Evolutionary conservation across 139 green algal genomes (phyloP).

Genomic region (Microglena sp.): DNA sequence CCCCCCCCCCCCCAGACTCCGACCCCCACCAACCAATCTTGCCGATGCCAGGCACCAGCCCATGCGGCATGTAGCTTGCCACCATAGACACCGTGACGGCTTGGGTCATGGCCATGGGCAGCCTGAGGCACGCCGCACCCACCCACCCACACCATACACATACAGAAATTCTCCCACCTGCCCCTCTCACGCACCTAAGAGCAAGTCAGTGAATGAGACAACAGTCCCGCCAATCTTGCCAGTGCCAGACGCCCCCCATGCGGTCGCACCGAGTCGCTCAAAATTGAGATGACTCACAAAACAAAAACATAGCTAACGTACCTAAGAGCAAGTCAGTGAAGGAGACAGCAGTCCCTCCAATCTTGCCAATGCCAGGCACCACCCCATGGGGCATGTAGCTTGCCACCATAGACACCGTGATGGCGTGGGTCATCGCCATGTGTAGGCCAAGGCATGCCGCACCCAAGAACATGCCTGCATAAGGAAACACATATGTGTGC

Average conservation of each 20-base stretch:
- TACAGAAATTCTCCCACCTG: too few relatives aligned
- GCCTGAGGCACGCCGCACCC: constrained; percentile 47
- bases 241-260: too few relatives aligned
- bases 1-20: too few relatives aligned
- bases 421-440: constrained; percentile 76
- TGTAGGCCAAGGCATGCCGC: constrained; percentile 56
- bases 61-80: constrained; percentile 52
- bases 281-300: too few relatives aligned
- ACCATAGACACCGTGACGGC: constrained; percentile 49
- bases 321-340: constrained; percentile 77
- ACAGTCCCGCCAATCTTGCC: constrained; percentile 54
- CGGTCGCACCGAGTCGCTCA: too few relatives aligned
- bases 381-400: constrained; percentile 54
- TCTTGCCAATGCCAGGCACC: constrained; percentile 51
- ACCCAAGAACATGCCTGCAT: constrained; percentile 65
- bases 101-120: constrained; percentile 80
- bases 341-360: constrained; percentile 66
- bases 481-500: neutral
- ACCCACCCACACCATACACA: too few relatives aligned
- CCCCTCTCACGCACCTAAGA: constrained; percentile 58
- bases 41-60: constrained; percentile 48
- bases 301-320: too few relatives aligned
- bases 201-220: constrained; percentile 74
- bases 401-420: constrained; percentile 41
- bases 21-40: too few relatives aligned